These are phyloP conservation scores for Discostella stelligeroides DNA, from an alignment of 108 stramenopile species.

Conservation along the genomic window DNA sequence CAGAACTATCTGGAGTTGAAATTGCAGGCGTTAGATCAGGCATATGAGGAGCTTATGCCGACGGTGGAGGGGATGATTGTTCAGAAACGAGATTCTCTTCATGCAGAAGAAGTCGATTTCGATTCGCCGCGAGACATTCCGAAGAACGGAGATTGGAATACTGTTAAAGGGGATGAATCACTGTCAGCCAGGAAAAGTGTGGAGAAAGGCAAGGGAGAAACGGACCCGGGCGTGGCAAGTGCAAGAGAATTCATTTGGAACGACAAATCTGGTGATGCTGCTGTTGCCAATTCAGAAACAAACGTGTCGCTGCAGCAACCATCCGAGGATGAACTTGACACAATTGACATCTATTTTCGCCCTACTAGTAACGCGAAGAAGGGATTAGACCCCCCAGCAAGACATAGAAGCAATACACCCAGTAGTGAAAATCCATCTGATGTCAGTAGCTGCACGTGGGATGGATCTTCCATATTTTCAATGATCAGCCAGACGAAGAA, in stretches of 20 bases:
- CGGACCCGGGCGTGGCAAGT: not conserved
- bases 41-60: constrained; percentile 28
- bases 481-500: constrained; percentile 22
- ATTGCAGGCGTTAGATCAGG: constrained; percentile 48
- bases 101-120: not conserved
- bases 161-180: not conserved
- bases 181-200: not conserved
- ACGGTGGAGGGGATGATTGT: not conserved
- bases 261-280: not conserved
- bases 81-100: not conserved
- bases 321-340: constrained; percentile 27
- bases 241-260: constrained; percentile 5
- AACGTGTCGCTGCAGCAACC: not conserved
- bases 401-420: not conserved
- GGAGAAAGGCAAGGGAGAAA: not conserved
- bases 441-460: constrained; percentile 34
- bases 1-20: constrained; percentile 47
- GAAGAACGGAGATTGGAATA: not conserved
- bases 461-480: constrained; percentile 20
- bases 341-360: constrained; percentile 39
- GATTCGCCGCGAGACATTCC: not conserved
- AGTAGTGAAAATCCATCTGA: constrained; percentile 10
- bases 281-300: not conserved
- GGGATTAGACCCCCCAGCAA: not conserved
- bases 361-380: constrained; percentile 5